Conservation (phyloP, 345 rosid species). For the Arabidopsis suecica region DNA sequence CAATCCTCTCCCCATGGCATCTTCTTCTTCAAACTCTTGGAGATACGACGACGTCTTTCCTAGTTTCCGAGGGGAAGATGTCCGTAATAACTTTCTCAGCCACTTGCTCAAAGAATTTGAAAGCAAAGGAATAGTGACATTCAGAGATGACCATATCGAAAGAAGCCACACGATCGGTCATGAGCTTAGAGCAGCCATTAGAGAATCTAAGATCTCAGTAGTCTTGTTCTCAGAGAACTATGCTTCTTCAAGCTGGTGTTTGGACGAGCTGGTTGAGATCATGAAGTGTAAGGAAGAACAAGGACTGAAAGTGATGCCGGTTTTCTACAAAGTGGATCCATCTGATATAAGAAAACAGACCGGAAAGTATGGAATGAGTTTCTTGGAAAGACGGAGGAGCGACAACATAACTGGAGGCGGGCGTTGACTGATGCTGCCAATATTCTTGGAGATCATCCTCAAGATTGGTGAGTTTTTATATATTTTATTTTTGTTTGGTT, state of each 20-base stretch:
- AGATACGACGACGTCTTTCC: slow-evolving; percentile 1
- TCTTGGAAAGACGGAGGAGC: not conserved
- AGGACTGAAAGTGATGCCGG: not conserved
- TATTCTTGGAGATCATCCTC: not conserved
- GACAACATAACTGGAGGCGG: not conserved
- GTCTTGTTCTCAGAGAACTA: slow-evolving; percentile 2
- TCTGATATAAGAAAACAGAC: not conserved
- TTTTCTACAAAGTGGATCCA: not conserved
- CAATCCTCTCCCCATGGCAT: not conserved
- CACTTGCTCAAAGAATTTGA: not conserved
- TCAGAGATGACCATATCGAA: not conserved
- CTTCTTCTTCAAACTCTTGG: not conserved
- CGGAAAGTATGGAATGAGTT: not conserved
- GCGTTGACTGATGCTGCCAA: not conserved
- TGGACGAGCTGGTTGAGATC: not conserved
- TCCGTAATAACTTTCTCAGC: not conserved
- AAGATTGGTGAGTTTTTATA: not conserved
- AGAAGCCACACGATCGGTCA: not conserved
- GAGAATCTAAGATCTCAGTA: not conserved
- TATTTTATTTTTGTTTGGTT: not conserved
- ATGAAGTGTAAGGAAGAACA: not conserved
- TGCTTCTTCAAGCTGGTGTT: slow-evolving; percentile 6
- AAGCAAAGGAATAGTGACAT: not conserved
- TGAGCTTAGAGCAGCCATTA: not conserved
- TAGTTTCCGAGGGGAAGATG: not conserved